Percentiles rank a stretch among this genome's conserved stretches.
Evolutionary conservation across 2,329 filamentous ascomycete species (phyloP).

Genomic region (Thelonectria blattea): DNA sequence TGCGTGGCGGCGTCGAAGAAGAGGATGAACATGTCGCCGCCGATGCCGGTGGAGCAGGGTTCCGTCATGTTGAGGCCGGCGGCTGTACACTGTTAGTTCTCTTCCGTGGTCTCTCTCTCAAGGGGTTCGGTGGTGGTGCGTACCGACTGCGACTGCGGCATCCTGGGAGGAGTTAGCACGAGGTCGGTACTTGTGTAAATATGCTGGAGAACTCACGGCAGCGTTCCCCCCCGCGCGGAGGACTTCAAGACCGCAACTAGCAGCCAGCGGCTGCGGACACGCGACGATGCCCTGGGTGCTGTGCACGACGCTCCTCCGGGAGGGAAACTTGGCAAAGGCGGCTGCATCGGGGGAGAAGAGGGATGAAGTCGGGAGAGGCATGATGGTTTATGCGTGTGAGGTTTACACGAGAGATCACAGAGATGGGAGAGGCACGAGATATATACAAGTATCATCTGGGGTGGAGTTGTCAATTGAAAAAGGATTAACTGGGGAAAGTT

Average conservation of each 20-base stretch:
- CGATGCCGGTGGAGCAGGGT: conserved; percentile 90
- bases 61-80: conserved; percentile 94
- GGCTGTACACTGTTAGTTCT: conserved; percentile 54
- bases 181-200: neutral
- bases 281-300: conserved; percentile 91
- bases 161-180: conserved; percentile 61
- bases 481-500: neutral
- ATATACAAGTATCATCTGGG: neutral
- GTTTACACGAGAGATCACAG: neutral
- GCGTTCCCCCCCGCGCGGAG: conserved; percentile 91
- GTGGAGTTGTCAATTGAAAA: neutral
- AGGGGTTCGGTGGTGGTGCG: conserved; percentile 30
- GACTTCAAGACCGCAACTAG: conserved; percentile 84
- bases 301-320: conserved; percentile 89
- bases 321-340: conserved; percentile 71
- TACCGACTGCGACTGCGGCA: conserved; percentile 91
- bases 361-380: conserved; percentile 56
- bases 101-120: neutral
- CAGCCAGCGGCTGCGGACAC: conserved; percentile 87
- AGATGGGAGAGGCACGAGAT: conserved; percentile 50
- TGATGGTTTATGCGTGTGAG: conserved; percentile 32
- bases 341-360: conserved; percentile 53
- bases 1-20: conserved; percentile 86
- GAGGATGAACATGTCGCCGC: conserved; percentile 96
- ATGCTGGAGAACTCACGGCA: conserved; percentile 65